Conservation (phyloP, 345 rosid species). For the Eucalyptus erythrocorys region DNA sequence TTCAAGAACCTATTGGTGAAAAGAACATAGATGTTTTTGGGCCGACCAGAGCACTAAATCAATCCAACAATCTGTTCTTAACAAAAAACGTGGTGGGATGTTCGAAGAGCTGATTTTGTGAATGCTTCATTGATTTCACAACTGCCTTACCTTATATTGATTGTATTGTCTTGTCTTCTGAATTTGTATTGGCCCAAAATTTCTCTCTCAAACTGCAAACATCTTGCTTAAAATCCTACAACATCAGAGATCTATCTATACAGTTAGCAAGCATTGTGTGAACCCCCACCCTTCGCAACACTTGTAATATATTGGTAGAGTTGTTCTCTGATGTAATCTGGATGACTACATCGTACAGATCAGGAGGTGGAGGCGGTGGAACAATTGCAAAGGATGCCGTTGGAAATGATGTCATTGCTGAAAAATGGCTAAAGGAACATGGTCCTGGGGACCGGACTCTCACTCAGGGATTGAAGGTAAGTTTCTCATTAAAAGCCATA, state of each 20-base stretch:
- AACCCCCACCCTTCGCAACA: background rate
- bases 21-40: background rate
- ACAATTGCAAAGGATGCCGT: constrained; percentile 85
- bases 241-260: background rate
- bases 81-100: background rate
- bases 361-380: constrained; percentile 49
- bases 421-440: constrained; percentile 70
- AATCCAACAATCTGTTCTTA: background rate
- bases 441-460: constrained; percentile 85
- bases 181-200: background rate
- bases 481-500: background rate
- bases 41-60: background rate
- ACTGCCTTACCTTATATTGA: background rate
- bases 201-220: background rate
- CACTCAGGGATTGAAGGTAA: constrained; percentile 82
- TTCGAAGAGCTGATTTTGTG: background rate
- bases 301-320: background rate
- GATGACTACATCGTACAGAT: constrained; percentile 7
- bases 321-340: background rate
- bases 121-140: background rate
- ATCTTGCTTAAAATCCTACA: background rate
- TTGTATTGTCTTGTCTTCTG: background rate
- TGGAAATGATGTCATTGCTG: constrained; percentile 63
- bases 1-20: background rate
- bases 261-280: background rate